These are phyloP conservation scores for Penicillium glabrum DNA, from an alignment of 2,329 filamentous ascomycete species.

Conservation along the genomic window DNA sequence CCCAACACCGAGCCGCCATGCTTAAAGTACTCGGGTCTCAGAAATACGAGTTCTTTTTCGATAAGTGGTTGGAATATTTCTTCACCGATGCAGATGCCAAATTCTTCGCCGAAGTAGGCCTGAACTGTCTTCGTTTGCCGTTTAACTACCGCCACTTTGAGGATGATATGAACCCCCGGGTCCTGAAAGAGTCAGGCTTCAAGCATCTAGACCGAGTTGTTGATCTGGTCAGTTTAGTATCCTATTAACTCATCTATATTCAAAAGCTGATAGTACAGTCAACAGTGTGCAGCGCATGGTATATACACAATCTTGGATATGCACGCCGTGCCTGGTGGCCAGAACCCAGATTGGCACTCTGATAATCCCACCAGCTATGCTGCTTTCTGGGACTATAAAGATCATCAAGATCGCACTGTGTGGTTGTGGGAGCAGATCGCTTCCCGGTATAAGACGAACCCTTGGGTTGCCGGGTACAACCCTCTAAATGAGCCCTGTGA, in stretches of 20 bases:
- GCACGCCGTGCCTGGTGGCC: constrained; percentile 51
- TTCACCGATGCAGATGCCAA: constrained; percentile 60
- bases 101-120: constrained; percentile 56
- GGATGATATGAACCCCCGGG: constrained; percentile 49
- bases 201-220: constrained; percentile 51
- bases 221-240: constrained; percentile 33
- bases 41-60: constrained; percentile 62
- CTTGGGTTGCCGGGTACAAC: constrained; percentile 55
- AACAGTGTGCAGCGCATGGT: constrained; percentile 44
- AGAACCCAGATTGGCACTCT: constrained; percentile 54
- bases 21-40: constrained; percentile 55
- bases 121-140: constrained; percentile 61
- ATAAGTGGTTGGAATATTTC: constrained; percentile 58
- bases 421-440: constrained; percentile 53
- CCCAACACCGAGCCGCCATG: constrained; percentile 56
- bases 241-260: neutral
- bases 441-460: constrained; percentile 45
- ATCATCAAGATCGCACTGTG: constrained; percentile 51
- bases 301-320: constrained; percentile 55
- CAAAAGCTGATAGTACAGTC: neutral
- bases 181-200: constrained; percentile 48
- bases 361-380: constrained; percentile 49
- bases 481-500: constrained; percentile 55
- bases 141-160: constrained; percentile 61
- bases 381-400: constrained; percentile 53